Evolutionary conservation across 139 green algal genomes (phyloP), one percentile per base, ranked within the genome.

Genomic region (Zygnema circumcarinatum): DNA sequence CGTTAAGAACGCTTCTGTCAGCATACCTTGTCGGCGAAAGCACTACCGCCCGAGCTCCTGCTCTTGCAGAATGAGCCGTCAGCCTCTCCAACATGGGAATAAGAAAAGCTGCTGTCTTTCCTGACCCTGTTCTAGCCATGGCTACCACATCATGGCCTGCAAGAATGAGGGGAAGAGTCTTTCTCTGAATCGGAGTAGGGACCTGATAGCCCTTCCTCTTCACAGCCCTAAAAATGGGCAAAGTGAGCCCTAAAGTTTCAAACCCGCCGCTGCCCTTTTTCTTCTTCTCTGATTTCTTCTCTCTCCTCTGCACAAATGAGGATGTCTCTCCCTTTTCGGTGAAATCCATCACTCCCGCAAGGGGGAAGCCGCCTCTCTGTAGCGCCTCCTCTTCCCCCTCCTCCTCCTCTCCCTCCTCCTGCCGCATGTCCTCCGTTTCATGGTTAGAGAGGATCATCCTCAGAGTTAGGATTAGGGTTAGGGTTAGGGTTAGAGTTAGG

Each of bases 61-160:
- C 93, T 38, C 88, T 94, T 32, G 91, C 31, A 1, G 93, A 94
- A 93, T 99, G 96, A 36, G 76, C 41, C 1, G 33, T 85, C 56
- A 90, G 93, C 92, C 89, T 92, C 79, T 98, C 90, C 25, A 99
- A 84, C 89, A 99, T 92, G 0, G 97, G 89, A 7, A 94, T 76
- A 38, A 92, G 75, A 76, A 92, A 92, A 42, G 91, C 89, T 35
- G 87, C 87, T 1, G 97, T 99, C 89, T 99, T 99, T 79, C 97
- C 97, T 36, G 93, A 97, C 40, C 97, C 97, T 25, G 97, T 99
- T 31, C 97, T 38, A 25, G 91, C 91, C 92, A 94, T 94, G 22
- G 92, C 92, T 1, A 94, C 92, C 25, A 94, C 87, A 75, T 94
- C 92, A 32, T 76, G 33, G 35, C 91, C 93, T 39, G 92, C 88